These are phyloP conservation scores for Trematosphaeria pertusa DNA, from an alignment of 2,329 filamentous ascomycete species.

Conservation along the genomic window DNA sequence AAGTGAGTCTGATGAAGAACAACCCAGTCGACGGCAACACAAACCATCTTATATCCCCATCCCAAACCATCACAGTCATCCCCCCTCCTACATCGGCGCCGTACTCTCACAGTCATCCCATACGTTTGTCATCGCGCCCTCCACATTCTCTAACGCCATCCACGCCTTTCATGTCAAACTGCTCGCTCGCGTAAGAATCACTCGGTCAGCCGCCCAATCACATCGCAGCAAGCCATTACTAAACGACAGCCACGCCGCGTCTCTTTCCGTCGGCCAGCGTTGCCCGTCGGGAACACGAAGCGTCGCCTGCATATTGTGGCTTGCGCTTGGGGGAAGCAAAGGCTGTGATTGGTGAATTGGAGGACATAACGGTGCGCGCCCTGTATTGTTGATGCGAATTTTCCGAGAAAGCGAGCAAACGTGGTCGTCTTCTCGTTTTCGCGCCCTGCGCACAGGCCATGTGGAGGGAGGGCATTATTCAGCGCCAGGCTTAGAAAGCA, in stretches of 20 bases:
- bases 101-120: neutral
- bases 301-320: neutral
- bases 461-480: conserved; percentile 8
- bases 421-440: conserved; percentile 1
- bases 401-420: too few relatives aligned
- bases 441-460: conserved; percentile 16
- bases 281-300: neutral
- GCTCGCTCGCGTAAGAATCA: too few relatives aligned
- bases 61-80: neutral
- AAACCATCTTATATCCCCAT: neutral
- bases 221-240: neutral
- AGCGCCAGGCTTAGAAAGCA: conserved; percentile 3
- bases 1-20: too few relatives aligned
- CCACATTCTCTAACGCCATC: conserved; percentile 1
- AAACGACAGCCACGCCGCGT: neutral
- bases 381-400: neutral
- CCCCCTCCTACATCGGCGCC: conserved; percentile 5
- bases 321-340: neutral
- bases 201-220: conserved; percentile 5
- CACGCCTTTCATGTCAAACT: conserved; percentile 18
- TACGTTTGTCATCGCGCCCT: conserved; percentile 4
- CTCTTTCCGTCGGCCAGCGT: neutral
- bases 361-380: neutral
- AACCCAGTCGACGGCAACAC: too few relatives aligned
- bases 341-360: neutral